phyloP scores from a whole-genome alignment of 805 yeast species.

The Pichia nakasei region DNA sequence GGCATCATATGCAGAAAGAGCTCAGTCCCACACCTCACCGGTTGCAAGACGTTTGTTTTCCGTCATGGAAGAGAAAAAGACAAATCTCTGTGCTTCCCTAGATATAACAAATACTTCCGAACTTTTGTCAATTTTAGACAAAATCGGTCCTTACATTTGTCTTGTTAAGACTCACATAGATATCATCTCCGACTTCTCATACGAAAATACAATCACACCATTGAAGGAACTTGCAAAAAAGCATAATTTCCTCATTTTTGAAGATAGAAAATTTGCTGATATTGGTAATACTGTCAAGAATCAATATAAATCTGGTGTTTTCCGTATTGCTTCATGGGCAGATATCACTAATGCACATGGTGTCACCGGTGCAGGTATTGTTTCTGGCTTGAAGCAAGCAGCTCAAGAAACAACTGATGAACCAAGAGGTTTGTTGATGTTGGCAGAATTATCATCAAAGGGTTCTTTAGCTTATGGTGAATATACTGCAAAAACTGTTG shows the following conservation, averaged over 20 bases:
- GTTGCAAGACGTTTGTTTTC: constrained; percentile 67
- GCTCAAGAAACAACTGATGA: constrained; percentile 60
- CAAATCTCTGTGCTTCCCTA: constrained; percentile 90
- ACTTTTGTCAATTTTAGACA: constrained; percentile 61
- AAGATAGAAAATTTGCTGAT: constrained; percentile 97
- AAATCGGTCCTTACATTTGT: constrained; percentile 85
- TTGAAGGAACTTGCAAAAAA: constrained; percentile 63
- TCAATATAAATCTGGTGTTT: constrained; percentile 87
- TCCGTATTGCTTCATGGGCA: constrained; percentile 86
- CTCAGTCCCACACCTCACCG: constrained; percentile 61
- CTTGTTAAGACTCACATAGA: constrained; percentile 92
- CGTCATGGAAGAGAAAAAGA: constrained; percentile 69
- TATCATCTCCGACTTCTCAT: constrained; percentile 79
- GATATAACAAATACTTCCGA: constrained; percentile 81
- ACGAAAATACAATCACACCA: constrained; percentile 72
- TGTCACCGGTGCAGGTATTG: constrained; percentile 91
- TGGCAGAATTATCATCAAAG: constrained; percentile 90
- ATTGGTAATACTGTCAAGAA: constrained; percentile 95
- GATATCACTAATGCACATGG: constrained; percentile 98
- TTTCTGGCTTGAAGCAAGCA: constrained; percentile 78
- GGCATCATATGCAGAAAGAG: constrained; percentile 58
- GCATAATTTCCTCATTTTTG: constrained; percentile 86
- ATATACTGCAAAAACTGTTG: constrained; percentile 80
- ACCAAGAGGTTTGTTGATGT: constrained; percentile 86
- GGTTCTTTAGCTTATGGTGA: constrained; percentile 92